Evolutionary conservation across 495 filamentous ascomycete species (phyloP).

Genomic region (Tuber brumale): DNA sequence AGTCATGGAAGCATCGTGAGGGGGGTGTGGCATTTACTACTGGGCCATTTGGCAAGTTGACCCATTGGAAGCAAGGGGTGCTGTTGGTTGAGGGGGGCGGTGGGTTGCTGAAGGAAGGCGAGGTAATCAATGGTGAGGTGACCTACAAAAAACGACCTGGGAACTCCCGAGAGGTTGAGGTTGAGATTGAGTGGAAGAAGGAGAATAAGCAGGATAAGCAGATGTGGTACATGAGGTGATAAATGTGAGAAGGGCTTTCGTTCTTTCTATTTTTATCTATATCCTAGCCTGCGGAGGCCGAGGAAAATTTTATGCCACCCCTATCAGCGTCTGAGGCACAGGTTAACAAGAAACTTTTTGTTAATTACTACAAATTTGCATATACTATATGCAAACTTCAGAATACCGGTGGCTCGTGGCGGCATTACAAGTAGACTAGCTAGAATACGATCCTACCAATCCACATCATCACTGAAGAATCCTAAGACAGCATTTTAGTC

Average conservation of each 20-base stretch:
- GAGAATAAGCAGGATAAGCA: slow-evolving; percentile 29
- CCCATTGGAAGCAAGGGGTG: slow-evolving; percentile 47
- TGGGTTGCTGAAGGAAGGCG: slow-evolving; percentile 30
- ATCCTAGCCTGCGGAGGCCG: too few species aligned
- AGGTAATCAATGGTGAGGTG: slow-evolving; percentile 40
- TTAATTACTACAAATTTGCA: too few species aligned
- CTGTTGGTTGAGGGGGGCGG: slow-evolving; percentile 42
- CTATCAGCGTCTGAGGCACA: too few species aligned
- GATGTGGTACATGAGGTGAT: slow-evolving; percentile 40
- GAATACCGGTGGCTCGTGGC: too few species aligned
- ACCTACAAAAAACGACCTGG: slow-evolving; percentile 40
- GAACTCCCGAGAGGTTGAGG: slow-evolving; percentile 41
- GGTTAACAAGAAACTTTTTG: too few species aligned
- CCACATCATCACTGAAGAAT: too few species aligned
- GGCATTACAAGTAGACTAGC: too few species aligned
- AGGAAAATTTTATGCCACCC: too few species aligned
- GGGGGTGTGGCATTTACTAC: slow-evolving; percentile 46
- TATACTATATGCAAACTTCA: too few species aligned
- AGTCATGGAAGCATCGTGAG: slow-evolving; percentile 41
- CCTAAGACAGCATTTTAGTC: too few species aligned
- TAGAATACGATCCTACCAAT: too few species aligned
- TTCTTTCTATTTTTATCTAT: slow-evolving; percentile 5
- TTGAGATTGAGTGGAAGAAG: slow-evolving; percentile 40
- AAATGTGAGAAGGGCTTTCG: slow-evolving; percentile 12
- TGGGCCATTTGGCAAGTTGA: slow-evolving; percentile 42